Base-by-base conservation (phyloP, 345 rosid species). In the Rhodamnia rubescens region DNA sequence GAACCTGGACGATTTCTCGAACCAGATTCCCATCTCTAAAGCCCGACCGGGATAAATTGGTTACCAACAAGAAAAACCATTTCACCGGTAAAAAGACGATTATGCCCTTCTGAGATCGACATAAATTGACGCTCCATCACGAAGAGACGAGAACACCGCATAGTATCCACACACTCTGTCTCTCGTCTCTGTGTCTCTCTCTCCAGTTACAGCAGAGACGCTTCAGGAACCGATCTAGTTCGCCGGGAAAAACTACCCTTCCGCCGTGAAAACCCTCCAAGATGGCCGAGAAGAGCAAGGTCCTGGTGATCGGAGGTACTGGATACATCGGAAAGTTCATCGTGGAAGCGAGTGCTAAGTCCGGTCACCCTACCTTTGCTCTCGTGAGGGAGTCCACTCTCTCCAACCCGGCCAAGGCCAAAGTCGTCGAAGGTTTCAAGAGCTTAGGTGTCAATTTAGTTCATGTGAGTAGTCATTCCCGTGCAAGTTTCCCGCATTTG, bases 281-380 rank as follows among this genome's bases (percentile, higher is more conserved):
- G 81, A 86, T 86, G 87, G 82, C 85, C 14, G 74, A 27, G 42
- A 64, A 64, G 82, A 82, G 82, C 82, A 32, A 81, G 40, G 64
- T 82, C 8, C 85, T 86, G 26, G 52, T 86, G 51, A 69, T 86
- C 11, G 85, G 87, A 22, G 85, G 84, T 59, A 86, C 87, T 40
- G 87, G 87, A 40, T 86, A 86, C 87, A 82, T 86, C 18, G 87
- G 87, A 10, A 86, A 86, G 85, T 61, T 82, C 87, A 86, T 86
- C 61, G 61, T 83, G 24, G 82, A 53, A 44, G 87, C 85, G 4
- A 64, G 82, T 78, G 85, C 58, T 51, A 82, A 82, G 57, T 80
- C 87, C 40, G 87, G 87, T 8, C 87, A 82, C 53, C 85, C 87
- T 8, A 86, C 87, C 32, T 86, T 21, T 47, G 87, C 85, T 8